Evolutionary conservation across 139 green algal genomes (phyloP), one percentile per base, ranked within the genome.

Genomic region (Tetraselmis chui): DNA sequence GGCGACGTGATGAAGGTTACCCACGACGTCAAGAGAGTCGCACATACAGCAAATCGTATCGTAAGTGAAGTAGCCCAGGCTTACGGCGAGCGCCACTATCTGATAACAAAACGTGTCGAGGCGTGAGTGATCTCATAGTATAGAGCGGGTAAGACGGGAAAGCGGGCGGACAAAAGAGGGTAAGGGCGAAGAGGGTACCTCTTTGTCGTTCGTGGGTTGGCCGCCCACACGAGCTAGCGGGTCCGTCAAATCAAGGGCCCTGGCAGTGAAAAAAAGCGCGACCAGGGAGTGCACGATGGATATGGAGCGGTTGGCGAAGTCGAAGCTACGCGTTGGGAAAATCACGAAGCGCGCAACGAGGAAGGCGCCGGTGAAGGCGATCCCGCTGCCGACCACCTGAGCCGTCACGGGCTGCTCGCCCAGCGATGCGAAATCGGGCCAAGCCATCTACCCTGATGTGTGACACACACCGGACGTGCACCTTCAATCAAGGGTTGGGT

Each of bases 61-160:
- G 77, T 89, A 89, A n/a, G 83, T 81, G 83, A 89, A 89, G 80
- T 89, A 89, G 29, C 32, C 77, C 32, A 88, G 75, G 79, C 79
- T 85, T 5, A 87, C 77, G 1, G 77, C 59, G 22, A 89, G 79
- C 23, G 45, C 79, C 28, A 74, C 76, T 2, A 88, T 30, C 85
- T 89, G 79, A 75, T 78, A 29, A 28, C 75, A 78, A 32, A 78
- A 1, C 31, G 22, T 2, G 28, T 78, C n/a, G n/a, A n/a, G n/a
- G n/a, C n/a, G n/a, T n/a, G n/a, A n/a, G n/a, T n/a, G n/a, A n/a
- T n/a, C n/a, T n/a, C n/a, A n/a, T n/a, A n/a, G n/a, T n/a, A n/a
- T n/a, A n/a, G n/a, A n/a, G n/a, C n/a, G n/a, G n/a, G n/a, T n/a
- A n/a, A n/a, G n/a, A n/a, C n/a, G n/a, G n/a, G n/a, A n/a, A n/a